Evolutionary conservation across 345 rosid genomes (phyloP).

Genomic region (Trapa bicornis): DNA sequence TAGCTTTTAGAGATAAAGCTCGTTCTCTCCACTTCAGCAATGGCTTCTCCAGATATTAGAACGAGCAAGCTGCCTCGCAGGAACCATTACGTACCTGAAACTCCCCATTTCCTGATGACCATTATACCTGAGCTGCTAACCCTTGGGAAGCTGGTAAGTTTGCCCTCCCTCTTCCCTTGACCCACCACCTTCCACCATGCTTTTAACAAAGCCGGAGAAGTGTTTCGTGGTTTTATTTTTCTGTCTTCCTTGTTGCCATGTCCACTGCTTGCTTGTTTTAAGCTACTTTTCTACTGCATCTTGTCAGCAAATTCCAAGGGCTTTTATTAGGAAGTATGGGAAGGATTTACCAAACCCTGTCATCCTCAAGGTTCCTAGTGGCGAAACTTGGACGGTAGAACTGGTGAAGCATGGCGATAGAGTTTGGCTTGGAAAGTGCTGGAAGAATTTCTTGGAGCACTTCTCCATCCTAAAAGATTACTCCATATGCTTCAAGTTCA

Average conservation of each 20-base stretch:
- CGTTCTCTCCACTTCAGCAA: neutral
- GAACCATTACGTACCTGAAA: neutral
- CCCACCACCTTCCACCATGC: neutral
- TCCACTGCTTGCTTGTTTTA: neutral
- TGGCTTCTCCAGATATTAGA: neutral
- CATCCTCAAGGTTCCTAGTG: slow-evolving; percentile 6
- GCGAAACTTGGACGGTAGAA: slow-evolving; percentile 4
- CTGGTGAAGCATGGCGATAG: neutral
- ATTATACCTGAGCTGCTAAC: neutral
- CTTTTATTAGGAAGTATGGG: neutral
- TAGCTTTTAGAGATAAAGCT: neutral
- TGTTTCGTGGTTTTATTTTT: neutral
- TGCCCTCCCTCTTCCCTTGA: neutral
- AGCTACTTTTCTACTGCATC: neutral
- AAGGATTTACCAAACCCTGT: neutral
- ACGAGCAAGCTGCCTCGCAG: neutral
- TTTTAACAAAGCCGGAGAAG: neutral
- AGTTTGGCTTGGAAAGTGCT: neutral
- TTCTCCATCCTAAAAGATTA: neutral
- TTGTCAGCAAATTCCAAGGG: slow-evolving; percentile 3
- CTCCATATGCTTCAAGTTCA: slow-evolving; percentile 4
- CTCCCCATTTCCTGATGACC: slow-evolving; percentile 2
- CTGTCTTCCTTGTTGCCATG: too few relatives aligned
- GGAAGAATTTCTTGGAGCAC: slow-evolving; percentile 1
- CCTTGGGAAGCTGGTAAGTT: slow-evolving; percentile 3